A percentile compares a stretch with the other conserved stretches of the same genome.
Evolutionary conservation across 257 asterid species (phyloP).

Genomic region (Ocimum tenuiflorum): DNA sequence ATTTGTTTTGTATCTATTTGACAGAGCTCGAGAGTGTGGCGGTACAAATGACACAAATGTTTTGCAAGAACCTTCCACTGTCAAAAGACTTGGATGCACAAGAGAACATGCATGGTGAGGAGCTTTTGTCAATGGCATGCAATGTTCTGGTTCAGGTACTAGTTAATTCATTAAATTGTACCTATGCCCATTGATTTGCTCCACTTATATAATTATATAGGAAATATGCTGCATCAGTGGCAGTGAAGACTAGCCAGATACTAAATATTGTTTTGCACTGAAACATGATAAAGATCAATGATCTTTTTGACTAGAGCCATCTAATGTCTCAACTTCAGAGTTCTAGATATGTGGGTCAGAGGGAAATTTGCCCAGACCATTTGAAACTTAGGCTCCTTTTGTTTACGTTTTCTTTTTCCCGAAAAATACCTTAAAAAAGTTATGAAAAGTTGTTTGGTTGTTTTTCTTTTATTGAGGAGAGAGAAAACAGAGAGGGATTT

Average conservation of each 20-base stretch:
- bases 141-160: conserved; percentile 87
- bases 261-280: neutral
- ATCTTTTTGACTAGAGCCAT: neutral
- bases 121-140: conserved; percentile 81
- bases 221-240: neutral
- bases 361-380: neutral
- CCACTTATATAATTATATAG: neutral
- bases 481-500: too few relatives aligned
- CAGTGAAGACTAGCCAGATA: conserved; percentile 1
- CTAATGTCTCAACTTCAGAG: neutral
- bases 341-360: neutral
- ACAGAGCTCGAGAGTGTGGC: conserved; percentile 70
- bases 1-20: conserved; percentile 17
- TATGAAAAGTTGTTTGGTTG: too few relatives aligned
- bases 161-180: conserved; percentile 1
- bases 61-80: conserved; percentile 62
- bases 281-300: conserved; percentile 3
- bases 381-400: too few relatives aligned
- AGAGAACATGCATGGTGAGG: conserved; percentile 90
- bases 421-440: too few relatives aligned
- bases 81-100: conserved; percentile 82
- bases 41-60: conserved; percentile 58
- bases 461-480: too few relatives aligned
- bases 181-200: conserved; percentile 2
- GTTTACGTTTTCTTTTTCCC: too few relatives aligned